Evolutionary conservation across 257 asterid species (phyloP).

Genomic region (Solanum bulbocastanum): DNA sequence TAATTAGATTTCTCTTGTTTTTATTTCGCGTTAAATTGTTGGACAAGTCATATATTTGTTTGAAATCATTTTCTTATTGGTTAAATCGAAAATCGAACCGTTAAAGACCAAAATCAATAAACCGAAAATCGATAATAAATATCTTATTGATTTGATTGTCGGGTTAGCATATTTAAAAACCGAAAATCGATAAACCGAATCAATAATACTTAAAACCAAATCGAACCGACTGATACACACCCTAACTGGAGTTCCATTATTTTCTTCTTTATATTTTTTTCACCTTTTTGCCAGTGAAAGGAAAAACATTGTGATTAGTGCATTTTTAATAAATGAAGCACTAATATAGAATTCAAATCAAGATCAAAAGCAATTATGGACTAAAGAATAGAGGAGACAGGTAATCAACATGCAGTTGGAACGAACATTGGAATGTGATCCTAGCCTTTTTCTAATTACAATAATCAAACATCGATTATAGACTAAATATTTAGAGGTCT

Average conservation of each 20-base stretch:
- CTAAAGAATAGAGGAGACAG: not conserved
- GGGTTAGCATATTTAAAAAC: no score
- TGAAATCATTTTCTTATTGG: no score
- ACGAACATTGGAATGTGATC: not conserved
- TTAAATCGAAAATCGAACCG: no score
- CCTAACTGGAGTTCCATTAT: not conserved
- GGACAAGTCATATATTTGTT: no score
- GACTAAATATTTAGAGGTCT: fast-evolving
- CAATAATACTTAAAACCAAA: no score
- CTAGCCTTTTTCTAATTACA: not conserved
- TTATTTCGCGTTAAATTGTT: no score
- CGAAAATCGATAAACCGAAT: no score
- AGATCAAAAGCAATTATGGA: not conserved
- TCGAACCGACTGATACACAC: no score
- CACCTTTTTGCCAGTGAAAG: not conserved
- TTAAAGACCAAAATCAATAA: no score
- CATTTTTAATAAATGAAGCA: not conserved
- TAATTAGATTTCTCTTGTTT: no score
- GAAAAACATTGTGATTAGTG: not conserved
- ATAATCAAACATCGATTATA: not conserved
- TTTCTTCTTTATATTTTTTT: not conserved
- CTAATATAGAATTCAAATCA: not conserved
- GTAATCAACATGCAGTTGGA: not conserved
- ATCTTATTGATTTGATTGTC: no score
- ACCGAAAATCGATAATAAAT: no score